Percentiles rank a stretch among this genome's conserved stretches.
Evolutionary conservation across 805 yeast genomes (phyloP).

Genomic region (Wickerhamiella dianesei): DNA sequence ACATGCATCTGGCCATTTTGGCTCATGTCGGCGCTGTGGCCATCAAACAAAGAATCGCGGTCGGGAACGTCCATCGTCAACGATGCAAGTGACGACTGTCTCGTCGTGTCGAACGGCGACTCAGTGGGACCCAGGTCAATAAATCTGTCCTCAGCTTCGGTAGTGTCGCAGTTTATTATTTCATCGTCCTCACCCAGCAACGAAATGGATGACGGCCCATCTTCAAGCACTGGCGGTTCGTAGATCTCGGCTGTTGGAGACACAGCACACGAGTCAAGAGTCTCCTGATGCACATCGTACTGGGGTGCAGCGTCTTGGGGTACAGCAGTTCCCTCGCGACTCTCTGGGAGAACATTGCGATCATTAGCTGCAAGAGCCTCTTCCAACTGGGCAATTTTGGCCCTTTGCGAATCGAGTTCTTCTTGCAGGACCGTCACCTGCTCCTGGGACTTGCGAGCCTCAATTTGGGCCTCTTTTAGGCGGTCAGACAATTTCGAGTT

Average conservation of each 20-base stretch:
- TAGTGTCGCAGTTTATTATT: not conserved
- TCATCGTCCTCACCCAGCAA: not conserved
- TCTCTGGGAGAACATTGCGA: not conserved
- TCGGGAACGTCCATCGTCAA: not conserved
- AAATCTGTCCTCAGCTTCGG: not conserved
- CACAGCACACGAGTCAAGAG: too few relatives aligned
- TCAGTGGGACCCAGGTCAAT: conserved; percentile 1
- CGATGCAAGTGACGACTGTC: not conserved
- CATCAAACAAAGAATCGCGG: not conserved
- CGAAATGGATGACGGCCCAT: not conserved
- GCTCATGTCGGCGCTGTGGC: not conserved
- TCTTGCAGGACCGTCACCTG: not conserved
- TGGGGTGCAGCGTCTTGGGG: too few relatives aligned
- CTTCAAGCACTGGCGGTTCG: not conserved
- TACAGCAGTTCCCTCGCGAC: not conserved
- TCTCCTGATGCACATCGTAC: too few relatives aligned
- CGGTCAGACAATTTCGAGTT: conserved; percentile 3
- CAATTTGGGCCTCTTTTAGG: conserved; percentile 9
- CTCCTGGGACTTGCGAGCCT: conserved; percentile 1
- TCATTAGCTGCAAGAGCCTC: not conserved
- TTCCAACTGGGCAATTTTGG: not conserved
- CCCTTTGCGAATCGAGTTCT: not conserved
- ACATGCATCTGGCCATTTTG: conserved; percentile 37
- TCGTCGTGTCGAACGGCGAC: not conserved
- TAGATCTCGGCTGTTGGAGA: too few relatives aligned